These are phyloP conservation scores for Rhodosporidiobolus odoratus DNA, from an alignment of 768 basidiomycete genomes.

Conservation along the genomic window DNA sequence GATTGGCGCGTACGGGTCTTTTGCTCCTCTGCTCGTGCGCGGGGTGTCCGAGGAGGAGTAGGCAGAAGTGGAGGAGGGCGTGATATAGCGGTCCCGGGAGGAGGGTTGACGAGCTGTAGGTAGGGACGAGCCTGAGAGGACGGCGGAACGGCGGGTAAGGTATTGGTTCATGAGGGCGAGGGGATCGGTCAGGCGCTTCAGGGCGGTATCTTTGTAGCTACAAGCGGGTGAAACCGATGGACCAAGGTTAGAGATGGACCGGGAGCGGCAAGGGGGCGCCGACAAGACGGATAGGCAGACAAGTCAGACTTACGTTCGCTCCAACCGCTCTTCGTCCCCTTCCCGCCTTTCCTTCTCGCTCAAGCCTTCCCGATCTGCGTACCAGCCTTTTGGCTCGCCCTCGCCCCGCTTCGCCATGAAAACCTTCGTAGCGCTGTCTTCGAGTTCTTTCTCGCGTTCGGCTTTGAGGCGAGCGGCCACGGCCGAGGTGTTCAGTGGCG, in stretches of 20 bases:
- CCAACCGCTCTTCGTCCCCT: constrained; percentile 25
- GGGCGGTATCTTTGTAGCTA: constrained; percentile 40
- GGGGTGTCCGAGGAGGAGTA: background rate
- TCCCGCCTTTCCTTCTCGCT: constrained; percentile 32
- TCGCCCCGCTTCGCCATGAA: constrained; percentile 32
- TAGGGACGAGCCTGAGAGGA: constrained; percentile 18
- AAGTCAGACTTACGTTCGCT: constrained; percentile 24
- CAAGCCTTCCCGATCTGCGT: constrained; percentile 27
- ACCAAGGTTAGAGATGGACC: background rate
- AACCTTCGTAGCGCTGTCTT: constrained; percentile 29
- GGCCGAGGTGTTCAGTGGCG: background rate
- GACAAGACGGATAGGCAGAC: no score
- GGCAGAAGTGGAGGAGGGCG: background rate
- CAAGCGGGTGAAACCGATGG: background rate
- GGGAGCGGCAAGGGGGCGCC: no score
- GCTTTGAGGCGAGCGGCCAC: background rate
- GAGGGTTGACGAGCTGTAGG: constrained; percentile 1
- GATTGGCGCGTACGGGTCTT: constrained; percentile 22
- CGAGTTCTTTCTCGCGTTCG: background rate
- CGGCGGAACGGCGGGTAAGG: constrained; percentile 36
- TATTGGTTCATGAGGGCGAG: constrained; percentile 40
- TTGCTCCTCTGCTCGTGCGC: background rate
- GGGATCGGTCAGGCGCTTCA: constrained; percentile 39
- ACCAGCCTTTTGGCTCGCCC: constrained; percentile 32
- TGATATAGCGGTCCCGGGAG: constrained; percentile 23